Base-by-base conservation (phyloP, 2,329 filamentous ascomycete genomes). In the Epichloe festucae region DNA sequence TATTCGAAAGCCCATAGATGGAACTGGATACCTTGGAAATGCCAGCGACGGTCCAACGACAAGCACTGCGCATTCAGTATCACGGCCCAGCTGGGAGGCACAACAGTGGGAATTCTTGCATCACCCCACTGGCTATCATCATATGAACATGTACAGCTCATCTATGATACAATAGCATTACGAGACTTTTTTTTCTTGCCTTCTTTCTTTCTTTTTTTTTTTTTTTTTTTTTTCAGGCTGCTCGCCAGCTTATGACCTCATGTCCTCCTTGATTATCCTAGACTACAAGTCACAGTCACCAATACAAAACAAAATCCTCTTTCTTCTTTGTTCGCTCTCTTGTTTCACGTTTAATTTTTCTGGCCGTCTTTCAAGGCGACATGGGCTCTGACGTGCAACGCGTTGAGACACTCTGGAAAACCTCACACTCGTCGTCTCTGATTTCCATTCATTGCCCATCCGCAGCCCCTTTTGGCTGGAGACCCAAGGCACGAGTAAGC, bases 1-100 rank as follows among this genome's bases (percentile, higher is more conserved):
- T 23, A 48, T 48, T 40, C 51, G 51, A 5, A 52, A 49, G 21
- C 51, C 51, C 21, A 52, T 52, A 17, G 51, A 52, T 31, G 50
- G 44, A 8, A 44, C 38, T 2, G 50, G 47, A 8, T 17, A 51
- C 23, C 38, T 51, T 17, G 36, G 36, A 15, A 27, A 6, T 17
- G 15, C 23, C 8, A 12, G 14, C 15, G 42, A 48, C 15, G 19
- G n/a, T 14, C 27, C 44, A 15, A 31, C 7, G 14, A 14, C 36
- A 17, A 46, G 27, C n/a, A 47, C 42, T 31, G 19, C 39, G 14
- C 3, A 27, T 21, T 35, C 43, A 2, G 12, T 47, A 39, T 27
- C 50, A 36, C 42, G 43, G 50, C 36, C 50, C 8, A 39, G 35
- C 14, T 51, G 50, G 50, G 50, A 51, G 14, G 11, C 50, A 5